Conservation (phyloP, 208 protist species). For the Trypanosoma avium region DNA sequence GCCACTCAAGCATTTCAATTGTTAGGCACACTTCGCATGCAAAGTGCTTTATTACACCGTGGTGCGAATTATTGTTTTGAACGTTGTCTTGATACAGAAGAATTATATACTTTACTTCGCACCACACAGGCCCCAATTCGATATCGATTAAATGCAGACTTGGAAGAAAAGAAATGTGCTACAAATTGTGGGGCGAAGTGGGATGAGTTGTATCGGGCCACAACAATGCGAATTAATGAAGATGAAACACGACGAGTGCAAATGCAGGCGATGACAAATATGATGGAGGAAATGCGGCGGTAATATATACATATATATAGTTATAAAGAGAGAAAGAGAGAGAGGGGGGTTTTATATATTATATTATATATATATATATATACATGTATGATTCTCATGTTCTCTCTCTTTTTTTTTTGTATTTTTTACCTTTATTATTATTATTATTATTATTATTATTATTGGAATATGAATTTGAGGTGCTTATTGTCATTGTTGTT, state of each 20-base stretch:
- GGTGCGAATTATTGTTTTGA: slow-evolving; percentile 70
- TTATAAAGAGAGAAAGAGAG: slow-evolving; percentile 10
- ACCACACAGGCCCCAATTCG: slow-evolving; percentile 77
- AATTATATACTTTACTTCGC: slow-evolving; percentile 84
- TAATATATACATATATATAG: background rate
- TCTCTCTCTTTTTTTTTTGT: no score
- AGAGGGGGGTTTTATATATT: background rate
- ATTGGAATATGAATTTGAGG: background rate
- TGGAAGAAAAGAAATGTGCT: slow-evolving; percentile 86
- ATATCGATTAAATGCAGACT: slow-evolving; percentile 73
- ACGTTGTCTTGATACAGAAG: slow-evolving; percentile 82
- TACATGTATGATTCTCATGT: background rate
- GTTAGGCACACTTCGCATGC: slow-evolving; percentile 49
- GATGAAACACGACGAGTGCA: slow-evolving; percentile 50
- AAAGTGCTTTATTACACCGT: slow-evolving; percentile 54
- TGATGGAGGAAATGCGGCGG: slow-evolving; percentile 62
- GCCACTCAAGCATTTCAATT: slow-evolving; percentile 67
- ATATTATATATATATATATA: slow-evolving; percentile 16
- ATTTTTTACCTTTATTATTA: slow-evolving; percentile 11
- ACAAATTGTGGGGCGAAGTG: slow-evolving; percentile 78
- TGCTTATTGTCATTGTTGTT: no score
- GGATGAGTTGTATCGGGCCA: slow-evolving; percentile 54
- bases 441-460: background rate
- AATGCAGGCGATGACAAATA: slow-evolving; percentile 48
- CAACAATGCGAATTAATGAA: slow-evolving; percentile 54